These are phyloP conservation scores for Dioscorea dumetorum DNA, from an alignment of 106 monocot genomes.

Conservation along the genomic window DNA sequence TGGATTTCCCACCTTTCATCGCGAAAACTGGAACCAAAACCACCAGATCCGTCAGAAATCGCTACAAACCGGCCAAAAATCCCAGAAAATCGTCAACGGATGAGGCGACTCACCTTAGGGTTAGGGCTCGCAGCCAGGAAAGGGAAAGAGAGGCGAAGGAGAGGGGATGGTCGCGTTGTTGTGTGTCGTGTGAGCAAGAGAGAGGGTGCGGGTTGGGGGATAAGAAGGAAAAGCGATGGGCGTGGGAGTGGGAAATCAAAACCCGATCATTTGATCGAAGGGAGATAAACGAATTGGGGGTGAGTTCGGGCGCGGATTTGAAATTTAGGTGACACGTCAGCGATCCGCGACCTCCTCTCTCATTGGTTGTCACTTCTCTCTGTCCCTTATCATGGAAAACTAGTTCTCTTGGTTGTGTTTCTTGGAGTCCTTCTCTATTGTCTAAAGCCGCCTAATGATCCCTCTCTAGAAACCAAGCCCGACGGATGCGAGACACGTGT, in stretches of 20 bases:
- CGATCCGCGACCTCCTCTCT: no score
- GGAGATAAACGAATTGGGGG: not conserved
- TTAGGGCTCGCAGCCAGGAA: not conserved
- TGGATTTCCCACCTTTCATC: constrained; percentile 4
- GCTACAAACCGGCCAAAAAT: not conserved
- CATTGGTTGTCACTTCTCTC: no score
- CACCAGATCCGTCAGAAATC: not conserved
- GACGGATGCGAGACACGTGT: no score
- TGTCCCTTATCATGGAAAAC: no score
- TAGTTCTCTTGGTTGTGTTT: no score
- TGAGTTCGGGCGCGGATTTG: no score
- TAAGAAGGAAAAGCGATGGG: not conserved
- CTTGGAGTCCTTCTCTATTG: no score
- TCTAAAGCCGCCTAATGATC: no score
- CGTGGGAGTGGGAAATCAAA: constrained; percentile 1
- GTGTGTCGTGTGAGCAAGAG: not conserved
- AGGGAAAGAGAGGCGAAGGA: not conserved
- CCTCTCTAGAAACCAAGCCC: no score
- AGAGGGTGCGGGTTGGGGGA: not conserved
- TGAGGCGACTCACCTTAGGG: not conserved
- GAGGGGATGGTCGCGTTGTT: not conserved
- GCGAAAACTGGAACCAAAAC: not conserved
- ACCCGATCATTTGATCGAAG: not conserved
- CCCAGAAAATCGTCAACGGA: not conserved
- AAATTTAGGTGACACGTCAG: no score